Base-by-base conservation (phyloP, 2,329 filamentous ascomycete genomes). In the Drechmeria coniospora region DNA sequence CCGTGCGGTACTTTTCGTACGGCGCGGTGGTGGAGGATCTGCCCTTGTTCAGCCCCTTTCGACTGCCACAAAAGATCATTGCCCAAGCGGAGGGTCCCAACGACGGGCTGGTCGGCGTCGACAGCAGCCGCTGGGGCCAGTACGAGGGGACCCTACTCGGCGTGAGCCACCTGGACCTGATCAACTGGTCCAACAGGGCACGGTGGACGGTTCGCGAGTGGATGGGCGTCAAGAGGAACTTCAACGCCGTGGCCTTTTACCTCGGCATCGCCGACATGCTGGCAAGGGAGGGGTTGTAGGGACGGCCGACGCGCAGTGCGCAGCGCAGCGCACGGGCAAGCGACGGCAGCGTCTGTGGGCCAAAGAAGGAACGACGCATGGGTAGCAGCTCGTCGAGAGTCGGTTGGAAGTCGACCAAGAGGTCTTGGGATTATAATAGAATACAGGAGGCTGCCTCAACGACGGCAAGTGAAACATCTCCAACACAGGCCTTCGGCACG, bases 211-310 rank as follows among this genome's bases (percentile, higher is more conserved):
- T 68, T 23, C 51, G 75, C 26, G 41, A 59, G 31, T 56, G 56
- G 53, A 54, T 63, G 46, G 71, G 71, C 1, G 56, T 62, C 34
- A 54, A 58, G 39, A 59, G 57, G 32, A 72, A 64, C 11, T 78
- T 78, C 40, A 78, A 77, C 42, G 73, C 73, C 3, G 62, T 77
- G 32, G 73, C 73, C 0, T 75, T 78, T 40, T 78, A 78, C 39
- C 57, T 77, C 2, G 69, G 65, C 33, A 69, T 78, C 41, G 65
- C 64, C 8, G 68, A 80, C 42, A 81, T 79, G 75, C 53, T 82
- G 27, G 73, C 77, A 2, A 76, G 74, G 40, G 74, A 81, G 43
- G 73, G 68, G 2, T 34, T 57, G 12, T 59, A 34, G 49, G 24
- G 19, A n/a, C n/a, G n/a, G n/a, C n/a, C n/a, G n/a, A n/a, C n/a